Evolutionary conservation across 495 filamentous ascomycete species (phyloP).

Genomic region (Tuber brumale): DNA sequence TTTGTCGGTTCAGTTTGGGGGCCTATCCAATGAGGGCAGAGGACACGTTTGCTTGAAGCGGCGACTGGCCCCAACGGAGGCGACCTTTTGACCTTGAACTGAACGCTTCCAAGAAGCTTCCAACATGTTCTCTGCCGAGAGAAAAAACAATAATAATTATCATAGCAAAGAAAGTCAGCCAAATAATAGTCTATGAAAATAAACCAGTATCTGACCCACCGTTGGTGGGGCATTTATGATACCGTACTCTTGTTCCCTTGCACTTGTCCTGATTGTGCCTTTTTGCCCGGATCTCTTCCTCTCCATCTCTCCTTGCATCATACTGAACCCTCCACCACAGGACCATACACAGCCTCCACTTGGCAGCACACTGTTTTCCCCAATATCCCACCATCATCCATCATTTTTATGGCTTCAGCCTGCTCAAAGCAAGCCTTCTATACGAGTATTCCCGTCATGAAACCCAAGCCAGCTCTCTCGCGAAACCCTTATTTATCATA

Average conservation of each 20-base stretch:
- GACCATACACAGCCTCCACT: neutral
- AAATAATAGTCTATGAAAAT: neutral
- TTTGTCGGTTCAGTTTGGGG: slow-evolving; percentile 12
- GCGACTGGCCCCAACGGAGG: neutral
- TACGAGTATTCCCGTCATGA: too few species aligned
- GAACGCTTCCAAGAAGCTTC: neutral
- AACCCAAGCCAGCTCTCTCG: neutral
- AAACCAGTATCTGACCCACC: neutral
- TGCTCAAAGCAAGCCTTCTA: neutral
- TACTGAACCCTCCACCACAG: neutral
- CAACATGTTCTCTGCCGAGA: neutral
- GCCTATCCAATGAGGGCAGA: slow-evolving; percentile 23
- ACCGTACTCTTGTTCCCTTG: neutral
- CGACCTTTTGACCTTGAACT: neutral
- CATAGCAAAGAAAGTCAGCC: neutral
- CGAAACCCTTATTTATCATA: neutral
- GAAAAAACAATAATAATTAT: neutral
- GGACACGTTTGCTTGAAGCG: slow-evolving; percentile 30
- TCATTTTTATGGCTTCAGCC: too few species aligned
- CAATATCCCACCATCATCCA: neutral
- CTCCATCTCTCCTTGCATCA: neutral
- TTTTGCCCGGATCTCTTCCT: neutral
- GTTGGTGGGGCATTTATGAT: neutral
- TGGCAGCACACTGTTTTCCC: neutral
- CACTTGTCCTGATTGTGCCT: neutral